Evolutionary conservation across 768 basidiomycete species (phyloP).

Genomic region (Trametes cubensis): DNA sequence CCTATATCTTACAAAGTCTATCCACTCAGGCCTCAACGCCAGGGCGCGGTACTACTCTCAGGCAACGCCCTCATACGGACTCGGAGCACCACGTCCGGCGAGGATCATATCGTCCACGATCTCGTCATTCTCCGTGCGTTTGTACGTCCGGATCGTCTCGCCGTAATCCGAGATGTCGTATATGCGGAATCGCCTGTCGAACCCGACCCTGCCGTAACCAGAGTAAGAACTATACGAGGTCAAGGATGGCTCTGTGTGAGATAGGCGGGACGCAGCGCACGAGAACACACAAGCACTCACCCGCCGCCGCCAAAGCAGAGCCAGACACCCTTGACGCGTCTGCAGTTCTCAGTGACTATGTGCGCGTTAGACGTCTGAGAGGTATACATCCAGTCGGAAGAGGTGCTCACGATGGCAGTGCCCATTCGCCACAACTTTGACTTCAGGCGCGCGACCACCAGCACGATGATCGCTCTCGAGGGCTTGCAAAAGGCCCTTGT

Average conservation of each 20-base stretch:
- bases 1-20: too few relatives aligned
- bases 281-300: constrained; percentile 41
- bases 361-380: constrained; percentile 22
- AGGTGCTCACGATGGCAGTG: constrained; percentile 78
- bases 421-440: constrained; percentile 89
- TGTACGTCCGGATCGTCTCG: constrained; percentile 89
- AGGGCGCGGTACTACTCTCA: not conserved
- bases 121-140: constrained; percentile 73
- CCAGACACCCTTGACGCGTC: constrained; percentile 86
- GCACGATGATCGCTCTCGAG: constrained; percentile 68
- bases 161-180: constrained; percentile 89
- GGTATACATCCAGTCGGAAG: not conserved
- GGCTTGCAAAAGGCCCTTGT: constrained; percentile 74
- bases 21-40: too few relatives aligned
- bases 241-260: too few relatives aligned
- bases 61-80: constrained; percentile 19
- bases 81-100: constrained; percentile 48
- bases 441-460: constrained; percentile 56
- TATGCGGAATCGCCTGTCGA: constrained; percentile 89
- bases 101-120: constrained; percentile 67
- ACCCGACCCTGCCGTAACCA: constrained; percentile 80
- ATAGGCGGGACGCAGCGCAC: not conserved
- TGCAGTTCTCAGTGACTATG: constrained; percentile 85
- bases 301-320: constrained; percentile 88
- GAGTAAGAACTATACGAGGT: constrained; percentile 64